Conservation (phyloP, 371 early-diverging fungal species). For the Capillidium rhysosporum region DNA sequence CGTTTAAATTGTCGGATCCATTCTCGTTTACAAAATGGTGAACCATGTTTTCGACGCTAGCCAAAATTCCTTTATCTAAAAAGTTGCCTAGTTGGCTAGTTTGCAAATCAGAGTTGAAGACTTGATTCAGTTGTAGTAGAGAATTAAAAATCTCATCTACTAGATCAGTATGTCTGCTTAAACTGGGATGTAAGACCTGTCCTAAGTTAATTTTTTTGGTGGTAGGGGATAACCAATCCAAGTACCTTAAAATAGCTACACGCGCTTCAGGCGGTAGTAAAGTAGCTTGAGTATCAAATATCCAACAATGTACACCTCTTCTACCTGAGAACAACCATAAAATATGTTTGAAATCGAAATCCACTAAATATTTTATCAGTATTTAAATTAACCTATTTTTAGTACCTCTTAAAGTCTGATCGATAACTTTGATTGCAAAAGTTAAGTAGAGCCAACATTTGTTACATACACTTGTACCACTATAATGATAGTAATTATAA, state of each 20-base stretch:
- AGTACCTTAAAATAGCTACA: constrained; percentile 63
- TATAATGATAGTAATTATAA: constrained; percentile 10
- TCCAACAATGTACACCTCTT: constrained; percentile 99
- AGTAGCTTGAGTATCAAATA: constrained; percentile 78
- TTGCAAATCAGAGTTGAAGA: neutral
- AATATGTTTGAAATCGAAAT: constrained; percentile 90
- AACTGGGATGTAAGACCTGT: neutral
- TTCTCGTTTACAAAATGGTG: neutral
- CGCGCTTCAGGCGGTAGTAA: constrained; percentile 55
- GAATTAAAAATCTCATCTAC: neutral
- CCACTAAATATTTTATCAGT: constrained; percentile 25
- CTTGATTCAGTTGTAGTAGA: neutral
- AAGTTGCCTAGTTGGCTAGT: neutral
- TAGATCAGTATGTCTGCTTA: neutral
- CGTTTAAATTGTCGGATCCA: too few species aligned
- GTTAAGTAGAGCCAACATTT: constrained; percentile 94
- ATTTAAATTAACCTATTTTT: neutral
- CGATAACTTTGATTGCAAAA: constrained; percentile 72
- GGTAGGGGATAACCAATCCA: constrained; percentile 28
- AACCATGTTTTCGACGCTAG: neutral
- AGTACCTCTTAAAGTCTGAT: constrained; percentile 41
- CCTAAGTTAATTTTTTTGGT: neutral
- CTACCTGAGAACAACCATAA: constrained; percentile 97
- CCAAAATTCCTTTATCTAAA: neutral
- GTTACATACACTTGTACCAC: constrained; percentile 69